A percentile compares a stretch with the other conserved stretches of the same genome.
phyloP scores from a whole-genome alignment of 1,284 basidiomycete genomes.

The Ustilago lituana region DNA sequence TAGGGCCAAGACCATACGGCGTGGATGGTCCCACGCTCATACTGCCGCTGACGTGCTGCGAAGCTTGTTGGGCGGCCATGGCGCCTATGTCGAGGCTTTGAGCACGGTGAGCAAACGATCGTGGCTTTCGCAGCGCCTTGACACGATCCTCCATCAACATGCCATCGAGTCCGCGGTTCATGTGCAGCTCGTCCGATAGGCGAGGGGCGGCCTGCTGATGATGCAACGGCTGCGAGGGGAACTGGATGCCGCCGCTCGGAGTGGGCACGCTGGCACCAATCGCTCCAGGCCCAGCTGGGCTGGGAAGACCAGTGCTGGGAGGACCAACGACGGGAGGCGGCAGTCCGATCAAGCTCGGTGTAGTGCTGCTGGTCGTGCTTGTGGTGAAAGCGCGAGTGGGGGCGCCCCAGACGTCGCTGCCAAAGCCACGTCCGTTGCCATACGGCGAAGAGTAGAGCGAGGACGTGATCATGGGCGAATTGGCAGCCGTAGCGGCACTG shows the following conservation, averaged over 20 bases:
- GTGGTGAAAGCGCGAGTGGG: constrained; percentile 49
- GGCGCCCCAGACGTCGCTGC: constrained; percentile 63
- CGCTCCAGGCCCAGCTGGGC: constrained; percentile 27
- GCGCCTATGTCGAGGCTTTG: constrained; percentile 62
- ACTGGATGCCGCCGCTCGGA: constrained; percentile 42
- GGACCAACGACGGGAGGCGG: constrained; percentile 34
- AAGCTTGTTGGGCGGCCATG: constrained; percentile 52
- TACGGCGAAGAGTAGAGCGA: constrained; percentile 62
- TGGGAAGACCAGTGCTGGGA: constrained; percentile 17
- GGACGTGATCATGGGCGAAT: constrained; percentile 54
- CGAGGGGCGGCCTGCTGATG: constrained; percentile 37
- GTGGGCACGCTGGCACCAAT: constrained; percentile 12
- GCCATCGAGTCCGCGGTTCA: constrained; percentile 41
- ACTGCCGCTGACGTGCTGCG: constrained; percentile 34
- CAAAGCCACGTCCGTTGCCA: constrained; percentile 50
- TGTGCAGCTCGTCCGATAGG: constrained; percentile 50
- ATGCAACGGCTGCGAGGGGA: constrained; percentile 44
- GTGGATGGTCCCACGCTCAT: constrained; percentile 41
- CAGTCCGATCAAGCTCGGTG: constrained; percentile 39
- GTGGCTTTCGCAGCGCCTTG: constrained; percentile 53
- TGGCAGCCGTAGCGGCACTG: constrained; percentile 34
- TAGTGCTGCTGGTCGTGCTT: constrained; percentile 33
- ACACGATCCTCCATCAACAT: constrained; percentile 55
- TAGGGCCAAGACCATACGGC: constrained; percentile 46
- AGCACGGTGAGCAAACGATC: constrained; percentile 59